These are phyloP conservation scores for Microbotryum intermedium DNA, from an alignment of 1,284 basidiomycete species.

Conservation along the genomic window DNA sequence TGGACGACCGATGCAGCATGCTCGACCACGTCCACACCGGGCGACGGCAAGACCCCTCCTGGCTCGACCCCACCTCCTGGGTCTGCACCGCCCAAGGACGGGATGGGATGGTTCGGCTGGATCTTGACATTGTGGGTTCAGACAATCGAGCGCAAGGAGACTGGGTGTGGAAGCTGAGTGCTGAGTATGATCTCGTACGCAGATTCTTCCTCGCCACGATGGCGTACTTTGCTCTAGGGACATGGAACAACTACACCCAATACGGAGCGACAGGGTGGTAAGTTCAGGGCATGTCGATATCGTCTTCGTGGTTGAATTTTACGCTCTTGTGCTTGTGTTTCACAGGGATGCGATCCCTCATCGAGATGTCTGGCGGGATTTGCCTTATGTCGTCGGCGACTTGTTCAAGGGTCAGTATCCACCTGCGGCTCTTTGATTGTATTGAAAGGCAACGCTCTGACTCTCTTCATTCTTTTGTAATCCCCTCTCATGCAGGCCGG, in stretches of 20 bases:
- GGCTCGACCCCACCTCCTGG: neutral
- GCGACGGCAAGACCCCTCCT: slow-evolving; percentile 40
- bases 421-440: no score
- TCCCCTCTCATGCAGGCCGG: neutral
- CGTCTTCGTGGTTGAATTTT: slow-evolving; percentile 17
- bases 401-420: slow-evolving; percentile 39
- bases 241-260: slow-evolving; percentile 72
- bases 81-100: slow-evolving; percentile 36
- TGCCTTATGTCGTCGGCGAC: slow-evolving; percentile 70
- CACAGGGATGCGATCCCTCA: slow-evolving; percentile 47
- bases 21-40: slow-evolving; percentile 38
- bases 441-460: neutral
- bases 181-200: neutral
- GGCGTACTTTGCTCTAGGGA: slow-evolving; percentile 62
- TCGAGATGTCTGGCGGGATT: slow-evolving; percentile 62
- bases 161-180: no score
- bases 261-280: slow-evolving; percentile 70
- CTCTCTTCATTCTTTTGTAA: neutral
- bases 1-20: slow-evolving; percentile 43
- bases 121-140: slow-evolving; percentile 66
- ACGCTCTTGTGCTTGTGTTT: neutral
- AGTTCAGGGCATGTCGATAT: slow-evolving; percentile 25
- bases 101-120: slow-evolving; percentile 55
- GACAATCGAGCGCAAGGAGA: no score
- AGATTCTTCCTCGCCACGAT: slow-evolving; percentile 59